Percentiles rank a stretch among this genome's conserved stretches.
Conservation (phyloP, 108 stramenopile species). For the Phaeodactylum tricornutum region DNA sequence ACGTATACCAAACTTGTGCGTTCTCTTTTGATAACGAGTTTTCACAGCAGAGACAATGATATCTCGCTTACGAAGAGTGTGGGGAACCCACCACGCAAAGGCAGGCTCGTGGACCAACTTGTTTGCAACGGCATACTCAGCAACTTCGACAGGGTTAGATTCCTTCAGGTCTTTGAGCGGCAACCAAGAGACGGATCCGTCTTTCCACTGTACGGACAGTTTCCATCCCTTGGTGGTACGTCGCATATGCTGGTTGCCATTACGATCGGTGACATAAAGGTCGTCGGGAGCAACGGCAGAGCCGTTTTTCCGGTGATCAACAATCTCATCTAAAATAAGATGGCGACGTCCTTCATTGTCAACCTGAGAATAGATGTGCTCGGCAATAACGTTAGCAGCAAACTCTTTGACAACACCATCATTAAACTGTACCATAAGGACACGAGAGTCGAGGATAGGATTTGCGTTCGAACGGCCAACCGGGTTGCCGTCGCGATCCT, state of each 20-base stretch:
- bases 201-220: constrained; percentile 26
- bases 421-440: constrained; percentile 28
- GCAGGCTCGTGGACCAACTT: constrained; percentile 14
- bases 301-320: constrained; percentile 9
- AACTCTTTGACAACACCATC: constrained; percentile 18
- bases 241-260: background rate
- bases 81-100: constrained; percentile 36
- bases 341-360: constrained; percentile 16
- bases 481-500: background rate
- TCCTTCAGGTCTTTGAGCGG: constrained; percentile 16
- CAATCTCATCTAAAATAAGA: constrained; percentile 12
- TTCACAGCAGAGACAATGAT: constrained; percentile 11
- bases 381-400: constrained; percentile 30
- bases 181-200: constrained; percentile 17
- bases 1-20: constrained; percentile 9
- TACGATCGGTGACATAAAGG: background rate
- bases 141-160: constrained; percentile 13
- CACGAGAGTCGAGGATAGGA: constrained; percentile 5
- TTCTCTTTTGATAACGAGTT: constrained; percentile 1
- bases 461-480: background rate
- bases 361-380: constrained; percentile 19
- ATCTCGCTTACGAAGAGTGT: constrained; percentile 15
- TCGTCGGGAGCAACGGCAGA: background rate
- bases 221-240: constrained; percentile 41
- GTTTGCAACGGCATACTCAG: constrained; percentile 16